Evolutionary conservation across 78 protist species (phyloP).

Genomic region (Dictyostelium firmibasis): DNA sequence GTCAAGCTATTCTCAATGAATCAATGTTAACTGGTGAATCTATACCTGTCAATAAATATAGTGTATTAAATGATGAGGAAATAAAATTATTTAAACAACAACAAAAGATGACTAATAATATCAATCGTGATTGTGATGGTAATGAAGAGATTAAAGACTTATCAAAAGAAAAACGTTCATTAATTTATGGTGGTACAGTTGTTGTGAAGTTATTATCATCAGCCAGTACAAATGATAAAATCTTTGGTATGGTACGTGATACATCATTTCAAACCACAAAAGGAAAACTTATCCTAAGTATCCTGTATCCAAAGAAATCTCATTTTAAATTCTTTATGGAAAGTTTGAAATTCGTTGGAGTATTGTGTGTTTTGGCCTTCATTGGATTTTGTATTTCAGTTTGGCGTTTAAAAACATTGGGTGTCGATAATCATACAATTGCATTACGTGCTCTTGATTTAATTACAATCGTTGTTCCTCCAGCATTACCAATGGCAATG

Average conservation of each 20-base stretch:
- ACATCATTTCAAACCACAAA: constrained; percentile 88
- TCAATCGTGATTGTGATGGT: not conserved
- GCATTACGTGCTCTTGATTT: constrained; percentile 85
- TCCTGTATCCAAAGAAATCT: constrained; percentile 87
- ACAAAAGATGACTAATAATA: not conserved
- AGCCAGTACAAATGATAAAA: not conserved
- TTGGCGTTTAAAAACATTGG: constrained; percentile 12
- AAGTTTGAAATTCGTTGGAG: constrained; percentile 82
- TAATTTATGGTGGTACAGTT: constrained; percentile 46
- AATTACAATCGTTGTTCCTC: constrained; percentile 93
- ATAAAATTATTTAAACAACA: not conserved
- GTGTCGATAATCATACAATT: not conserved
- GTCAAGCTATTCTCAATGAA: constrained; percentile 95
- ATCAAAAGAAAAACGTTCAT: constrained; percentile 12
- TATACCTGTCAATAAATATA: constrained; percentile 85
- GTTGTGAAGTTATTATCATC: constrained; percentile 3
- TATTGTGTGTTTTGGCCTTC: constrained; percentile 61
- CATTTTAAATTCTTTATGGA: constrained; percentile 85
- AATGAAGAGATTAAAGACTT: not conserved
- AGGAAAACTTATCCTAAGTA: constrained; percentile 84
- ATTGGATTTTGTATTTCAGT: constrained; percentile 55
- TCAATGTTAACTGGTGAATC: constrained; percentile 98
- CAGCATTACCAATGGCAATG: constrained; percentile 93
- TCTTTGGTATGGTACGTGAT: constrained; percentile 33
- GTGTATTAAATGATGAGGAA: constrained; percentile 9